Evolutionary conservation across 1,139 yeast genomes (phyloP), one percentile per base, ranked within the genome.

Genomic region (Taphrina betulina): DNA sequence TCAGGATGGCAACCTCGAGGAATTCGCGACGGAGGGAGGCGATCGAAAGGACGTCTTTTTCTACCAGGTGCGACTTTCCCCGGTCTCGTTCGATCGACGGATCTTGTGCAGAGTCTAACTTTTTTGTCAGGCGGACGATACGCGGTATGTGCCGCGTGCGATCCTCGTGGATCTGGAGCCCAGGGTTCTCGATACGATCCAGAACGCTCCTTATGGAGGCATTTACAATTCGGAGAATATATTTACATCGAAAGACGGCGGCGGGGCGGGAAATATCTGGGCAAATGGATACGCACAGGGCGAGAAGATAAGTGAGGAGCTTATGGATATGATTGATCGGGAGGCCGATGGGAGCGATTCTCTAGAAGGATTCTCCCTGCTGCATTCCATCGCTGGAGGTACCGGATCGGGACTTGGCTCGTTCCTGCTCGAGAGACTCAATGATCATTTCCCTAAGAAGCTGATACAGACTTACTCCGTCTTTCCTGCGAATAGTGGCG

Each of bases 331-430:
- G 78, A 78, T 92, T 44, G 96, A 90, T 66, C 76, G 95, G 60
- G 97, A 92, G 65, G 78, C 90, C 41, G 98, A 92, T 66, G 85
- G 87, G 37, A 85, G 96, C 64, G 98, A 92, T 61, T 84, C 86
- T 59, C 73, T 90, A 57, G 92, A 89, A 61, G 95, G 95, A 4
- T 92, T 94, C 68, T 95, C 89, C 73, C 72, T 92, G 62, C 71
- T 90, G 58, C 98, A 92, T 69, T 87, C 96, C 14, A 95, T 94
- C n/a, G 97, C 96, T 0, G 98, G 98, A 23, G 98, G 98, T 34
- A 92, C 98, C 0, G 98, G 98, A 0, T 85, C 96, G 0, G 98
- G 98, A 5, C 80, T 89, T 42, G 98, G 98, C 0, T 87, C 96
- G 0, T 79, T 79, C 60, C 65, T 92, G 45, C 71, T 92, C 48